Conservation (phyloP, 225 moss, liverwort and hornwort genomes). For the Asterella californica region DNA sequence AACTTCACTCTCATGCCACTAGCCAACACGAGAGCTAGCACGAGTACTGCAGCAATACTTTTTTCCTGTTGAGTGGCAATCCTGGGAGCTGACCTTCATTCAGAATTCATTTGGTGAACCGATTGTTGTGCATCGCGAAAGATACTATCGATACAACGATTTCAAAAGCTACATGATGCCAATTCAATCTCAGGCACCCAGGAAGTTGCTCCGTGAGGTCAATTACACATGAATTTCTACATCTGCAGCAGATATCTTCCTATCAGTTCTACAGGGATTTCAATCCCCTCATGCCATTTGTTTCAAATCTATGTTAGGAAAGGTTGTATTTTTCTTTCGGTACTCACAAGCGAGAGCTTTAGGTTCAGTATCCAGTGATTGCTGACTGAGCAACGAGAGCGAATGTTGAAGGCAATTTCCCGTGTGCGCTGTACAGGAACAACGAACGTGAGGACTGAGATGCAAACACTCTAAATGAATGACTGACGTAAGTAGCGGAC, state of each 20-base stretch:
- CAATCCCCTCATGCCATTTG: too few species aligned
- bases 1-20: conserved; percentile 70
- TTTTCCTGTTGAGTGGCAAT: conserved; percentile 71
- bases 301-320: neutral
- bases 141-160: neutral
- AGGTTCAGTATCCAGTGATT: neutral
- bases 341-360: neutral
- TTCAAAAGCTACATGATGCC: too few species aligned
- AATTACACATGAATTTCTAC: neutral
- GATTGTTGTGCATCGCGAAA: neutral
- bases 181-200: too few species aligned
- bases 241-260: neutral
- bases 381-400: conserved; percentile 74
- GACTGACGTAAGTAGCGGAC: neutral
- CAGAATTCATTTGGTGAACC: conserved; percentile 10
- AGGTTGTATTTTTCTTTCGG: neutral
- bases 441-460: neutral
- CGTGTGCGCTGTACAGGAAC: conserved; percentile 46
- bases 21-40: conserved; percentile 64
- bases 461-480: neutral
- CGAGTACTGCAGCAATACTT: conserved; percentile 69
- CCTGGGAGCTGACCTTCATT: conserved; percentile 62
- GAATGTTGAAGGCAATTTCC: conserved; percentile 88
- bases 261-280: neutral
- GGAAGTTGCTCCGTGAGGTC: too few species aligned